Evolutionary conservation across 331 rosid species (phyloP).

Genomic region (Pyrus hybrid): DNA sequence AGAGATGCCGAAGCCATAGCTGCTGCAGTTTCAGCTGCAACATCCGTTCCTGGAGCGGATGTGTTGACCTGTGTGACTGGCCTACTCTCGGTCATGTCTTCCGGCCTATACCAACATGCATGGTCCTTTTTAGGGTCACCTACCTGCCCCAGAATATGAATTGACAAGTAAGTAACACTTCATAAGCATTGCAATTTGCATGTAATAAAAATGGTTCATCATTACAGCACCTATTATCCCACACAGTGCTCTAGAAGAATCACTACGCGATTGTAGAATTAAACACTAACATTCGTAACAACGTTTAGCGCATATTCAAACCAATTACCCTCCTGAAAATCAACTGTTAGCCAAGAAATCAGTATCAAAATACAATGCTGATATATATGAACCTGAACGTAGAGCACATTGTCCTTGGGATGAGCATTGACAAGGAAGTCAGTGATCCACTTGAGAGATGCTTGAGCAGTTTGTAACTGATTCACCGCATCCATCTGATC

Average conservation of each 20-base stretch:
- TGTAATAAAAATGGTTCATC: neutral
- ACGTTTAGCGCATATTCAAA: neutral
- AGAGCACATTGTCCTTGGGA: constrained; percentile 69
- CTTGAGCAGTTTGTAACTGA: constrained; percentile 60
- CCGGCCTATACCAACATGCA: constrained; percentile 86
- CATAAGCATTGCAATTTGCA: neutral
- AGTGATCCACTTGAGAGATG: constrained; percentile 85
- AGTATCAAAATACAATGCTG: neutral
- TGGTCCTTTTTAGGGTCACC: constrained; percentile 80
- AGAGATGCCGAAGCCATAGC: constrained; percentile 98
- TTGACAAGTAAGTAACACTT: neutral
- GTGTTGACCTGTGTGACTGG: constrained; percentile 68
- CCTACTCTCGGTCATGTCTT: constrained; percentile 54
- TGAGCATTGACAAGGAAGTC: constrained; percentile 82
- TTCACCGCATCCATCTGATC: constrained; percentile 75
- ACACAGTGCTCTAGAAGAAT: neutral
- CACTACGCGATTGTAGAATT: neutral
- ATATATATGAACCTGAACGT: constrained; percentile 56
- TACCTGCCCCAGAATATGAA: constrained; percentile 43
- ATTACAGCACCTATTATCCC: neutral
- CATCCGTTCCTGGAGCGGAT: constrained; percentile 77
- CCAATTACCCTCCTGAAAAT: neutral
- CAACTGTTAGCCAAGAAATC: neutral
- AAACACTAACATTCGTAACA: neutral
- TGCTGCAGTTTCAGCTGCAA: constrained; percentile 94